phyloP scores from a whole-genome alignment of 2,329 filamentous ascomycete genomes.

The Exutisphaerella laricina region DNA sequence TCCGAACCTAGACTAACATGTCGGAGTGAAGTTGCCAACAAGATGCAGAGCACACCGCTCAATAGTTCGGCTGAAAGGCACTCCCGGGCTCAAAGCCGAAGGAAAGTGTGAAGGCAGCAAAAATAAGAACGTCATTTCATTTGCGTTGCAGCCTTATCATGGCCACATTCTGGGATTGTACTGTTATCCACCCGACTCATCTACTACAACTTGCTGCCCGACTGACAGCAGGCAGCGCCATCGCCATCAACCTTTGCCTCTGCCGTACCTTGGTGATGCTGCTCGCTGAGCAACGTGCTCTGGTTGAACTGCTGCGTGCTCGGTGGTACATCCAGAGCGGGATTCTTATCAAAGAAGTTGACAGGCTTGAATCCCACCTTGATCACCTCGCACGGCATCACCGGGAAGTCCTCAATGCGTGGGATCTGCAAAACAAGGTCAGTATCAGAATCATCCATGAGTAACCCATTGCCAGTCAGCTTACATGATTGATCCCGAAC shows the following conservation, averaged over 20 bases:
- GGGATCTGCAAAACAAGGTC: slow-evolving; percentile 39
- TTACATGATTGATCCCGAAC: slow-evolving; percentile 51
- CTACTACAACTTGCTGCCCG: slow-evolving; percentile 5
- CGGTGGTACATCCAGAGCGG: slow-evolving; percentile 52
- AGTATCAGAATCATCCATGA: no score
- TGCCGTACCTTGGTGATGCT: slow-evolving; percentile 8
- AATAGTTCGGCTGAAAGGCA: no score
- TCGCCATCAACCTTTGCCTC: slow-evolving; percentile 4
- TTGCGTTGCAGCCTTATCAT: no score
- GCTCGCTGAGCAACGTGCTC: slow-evolving; percentile 8
- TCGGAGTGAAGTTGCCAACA: slow-evolving; percentile 2
- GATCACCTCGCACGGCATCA: slow-evolving; percentile 55
- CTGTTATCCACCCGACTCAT: not conserved
- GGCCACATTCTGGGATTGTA: not conserved
- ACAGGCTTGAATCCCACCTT: slow-evolving; percentile 54
- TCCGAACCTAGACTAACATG: not conserved
- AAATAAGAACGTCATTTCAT: no score
- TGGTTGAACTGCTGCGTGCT: slow-evolving; percentile 13
- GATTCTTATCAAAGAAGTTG: slow-evolving; percentile 56
- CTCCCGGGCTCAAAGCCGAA: no score
- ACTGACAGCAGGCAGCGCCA: slow-evolving; percentile 7
- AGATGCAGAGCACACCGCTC: not conserved
- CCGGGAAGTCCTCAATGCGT: slow-evolving; percentile 53
- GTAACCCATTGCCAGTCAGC: no score
- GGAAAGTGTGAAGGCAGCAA: no score